These are phyloP conservation scores for Trichoderma cornu-damae DNA, from an alignment of 2,329 filamentous ascomycete species.

Conservation along the genomic window DNA sequence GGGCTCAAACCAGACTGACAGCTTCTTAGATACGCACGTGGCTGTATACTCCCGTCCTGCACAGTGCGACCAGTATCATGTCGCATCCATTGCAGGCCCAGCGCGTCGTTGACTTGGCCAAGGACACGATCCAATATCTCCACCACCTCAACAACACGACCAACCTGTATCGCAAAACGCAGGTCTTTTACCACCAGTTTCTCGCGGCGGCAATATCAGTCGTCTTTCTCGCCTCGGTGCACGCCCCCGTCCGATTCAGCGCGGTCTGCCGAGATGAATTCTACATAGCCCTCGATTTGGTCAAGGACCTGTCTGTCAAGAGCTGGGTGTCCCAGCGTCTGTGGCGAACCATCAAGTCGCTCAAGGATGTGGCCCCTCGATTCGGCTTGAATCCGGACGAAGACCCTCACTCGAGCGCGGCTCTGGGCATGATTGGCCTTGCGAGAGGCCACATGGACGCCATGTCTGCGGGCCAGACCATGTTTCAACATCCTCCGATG, in stretches of 20 bases:
- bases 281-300: slow-evolving; percentile 69
- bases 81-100: slow-evolving; percentile 69
- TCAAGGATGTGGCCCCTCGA: slow-evolving; percentile 67
- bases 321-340: slow-evolving; percentile 67
- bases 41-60: slow-evolving; percentile 81
- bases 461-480: slow-evolving; percentile 21
- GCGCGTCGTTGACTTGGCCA: slow-evolving; percentile 67
- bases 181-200: slow-evolving; percentile 78
- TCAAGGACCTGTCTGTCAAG: slow-evolving; percentile 66
- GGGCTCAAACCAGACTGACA: slow-evolving; percentile 11
- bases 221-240: slow-evolving; percentile 69
- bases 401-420: slow-evolving; percentile 48
- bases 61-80: slow-evolving; percentile 78
- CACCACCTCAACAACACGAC: slow-evolving; percentile 66
- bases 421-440: slow-evolving; percentile 52
- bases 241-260: slow-evolving; percentile 68
- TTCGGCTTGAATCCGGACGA: slow-evolving; percentile 53
- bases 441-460: slow-evolving; percentile 38
- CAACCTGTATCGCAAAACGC: slow-evolving; percentile 64
- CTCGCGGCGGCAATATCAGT: slow-evolving; percentile 69
- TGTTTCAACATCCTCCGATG: slow-evolving; percentile 27
- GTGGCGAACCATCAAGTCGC: slow-evolving; percentile 65
- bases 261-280: slow-evolving; percentile 67
- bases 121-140: slow-evolving; percentile 69
- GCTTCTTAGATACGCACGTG: slow-evolving; percentile 64